A percentile compares a stretch with the other conserved stretches of the same genome.
phyloP scores from a whole-genome alignment of 2,329 filamentous ascomycete genomes.

The Juglanconis oblonga region DNA sequence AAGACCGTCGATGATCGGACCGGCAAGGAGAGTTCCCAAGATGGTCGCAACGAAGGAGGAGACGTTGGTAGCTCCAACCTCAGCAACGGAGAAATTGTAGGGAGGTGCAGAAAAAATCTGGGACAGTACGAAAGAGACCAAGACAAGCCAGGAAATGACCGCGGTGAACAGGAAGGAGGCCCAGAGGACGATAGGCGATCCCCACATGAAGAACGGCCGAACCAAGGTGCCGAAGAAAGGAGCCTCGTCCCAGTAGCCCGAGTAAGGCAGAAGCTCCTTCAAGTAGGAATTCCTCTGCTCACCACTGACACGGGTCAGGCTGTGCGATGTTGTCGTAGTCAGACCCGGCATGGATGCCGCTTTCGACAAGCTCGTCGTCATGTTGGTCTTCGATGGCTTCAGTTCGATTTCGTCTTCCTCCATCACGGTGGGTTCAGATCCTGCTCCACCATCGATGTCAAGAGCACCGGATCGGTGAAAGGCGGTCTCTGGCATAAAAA shows the following conservation, averaged over 20 bases:
- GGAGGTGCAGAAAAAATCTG: conserved; percentile 36
- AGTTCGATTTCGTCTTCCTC: conserved; percentile 22
- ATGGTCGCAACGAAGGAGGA: conserved; percentile 32
- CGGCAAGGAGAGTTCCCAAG: conserved; percentile 30
- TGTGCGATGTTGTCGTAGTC: not conserved
- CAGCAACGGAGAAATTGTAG: conserved; percentile 33
- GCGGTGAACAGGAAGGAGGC: conserved; percentile 36
- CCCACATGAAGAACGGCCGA: conserved; percentile 33
- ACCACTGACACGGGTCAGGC: not conserved
- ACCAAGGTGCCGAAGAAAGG: conserved; percentile 35
- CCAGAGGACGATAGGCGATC: conserved; percentile 36
- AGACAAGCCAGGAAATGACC: conserved; percentile 32
- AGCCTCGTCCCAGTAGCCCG: conserved; percentile 35
- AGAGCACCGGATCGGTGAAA: conserved; percentile 30
- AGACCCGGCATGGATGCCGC: not conserved
- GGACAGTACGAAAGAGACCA: conserved; percentile 29
- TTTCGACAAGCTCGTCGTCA: not conserved
- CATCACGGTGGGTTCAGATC: not conserved
- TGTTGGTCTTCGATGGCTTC: not conserved
- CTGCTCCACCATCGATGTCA: conserved; percentile 30
- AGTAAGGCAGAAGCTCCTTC: conserved; percentile 32
- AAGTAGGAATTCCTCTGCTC: conserved; percentile 25
- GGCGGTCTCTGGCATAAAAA: conserved; percentile 41
- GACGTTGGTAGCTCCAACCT: conserved; percentile 32
- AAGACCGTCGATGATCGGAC: conserved; percentile 32